phyloP scores from a whole-genome alignment of 441 rosid species.

The Lepidium campestre region DNA sequence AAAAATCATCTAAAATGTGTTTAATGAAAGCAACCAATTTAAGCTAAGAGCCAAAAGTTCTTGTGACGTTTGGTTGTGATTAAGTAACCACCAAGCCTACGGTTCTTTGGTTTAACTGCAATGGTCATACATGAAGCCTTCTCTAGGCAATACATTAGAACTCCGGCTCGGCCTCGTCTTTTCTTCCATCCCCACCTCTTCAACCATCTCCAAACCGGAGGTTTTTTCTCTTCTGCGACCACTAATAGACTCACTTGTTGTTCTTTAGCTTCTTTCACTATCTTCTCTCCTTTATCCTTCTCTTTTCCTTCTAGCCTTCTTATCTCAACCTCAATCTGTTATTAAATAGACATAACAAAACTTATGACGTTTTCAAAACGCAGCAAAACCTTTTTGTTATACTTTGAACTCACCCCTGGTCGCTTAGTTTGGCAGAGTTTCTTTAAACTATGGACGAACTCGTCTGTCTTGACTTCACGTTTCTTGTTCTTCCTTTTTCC shows the following conservation, averaged over 20 bases:
- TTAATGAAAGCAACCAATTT: not conserved
- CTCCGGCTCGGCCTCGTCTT: constrained; percentile 39
- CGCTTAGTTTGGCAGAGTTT: constrained; percentile 48
- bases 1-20: too few relatives aligned
- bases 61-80: constrained; percentile 93
- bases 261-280: constrained; percentile 67
- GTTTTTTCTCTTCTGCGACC: constrained; percentile 64
- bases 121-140: constrained; percentile 86
- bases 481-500: constrained; percentile 34
- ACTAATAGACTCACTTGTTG: constrained; percentile 57
- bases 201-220: constrained; percentile 54
- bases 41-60: constrained; percentile 94
- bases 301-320: constrained; percentile 54
- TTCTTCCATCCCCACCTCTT: constrained; percentile 47
- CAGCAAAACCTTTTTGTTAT: not conserved
- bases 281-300: constrained; percentile 52
- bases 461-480: constrained; percentile 44
- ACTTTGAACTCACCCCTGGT: constrained; percentile 49
- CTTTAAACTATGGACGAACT: constrained; percentile 61
- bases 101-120: constrained; percentile 78
- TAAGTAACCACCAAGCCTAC: constrained; percentile 81
- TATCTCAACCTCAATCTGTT: constrained; percentile 54
- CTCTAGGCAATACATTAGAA: constrained; percentile 66
- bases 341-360: not conserved
- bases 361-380: not conserved